Evolutionary conservation across 225 moss, liverwort and hornwort genomes (phyloP).

Genomic region (Marchantia polymorpha): DNA sequence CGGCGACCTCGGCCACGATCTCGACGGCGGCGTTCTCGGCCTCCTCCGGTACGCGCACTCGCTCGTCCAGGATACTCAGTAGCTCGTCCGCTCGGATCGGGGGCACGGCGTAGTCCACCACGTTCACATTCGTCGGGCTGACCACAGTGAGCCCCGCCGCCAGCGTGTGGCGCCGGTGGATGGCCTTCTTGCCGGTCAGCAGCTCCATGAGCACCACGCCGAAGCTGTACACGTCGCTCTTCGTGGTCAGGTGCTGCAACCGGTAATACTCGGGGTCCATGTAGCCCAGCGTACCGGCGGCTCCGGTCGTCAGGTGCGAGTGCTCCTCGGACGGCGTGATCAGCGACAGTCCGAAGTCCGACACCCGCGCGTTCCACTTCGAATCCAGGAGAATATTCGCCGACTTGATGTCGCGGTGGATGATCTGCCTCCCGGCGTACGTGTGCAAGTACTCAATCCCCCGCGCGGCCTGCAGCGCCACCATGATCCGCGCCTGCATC

Average conservation of each 20-base stretch:
- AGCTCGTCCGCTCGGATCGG: slow-evolving; percentile 16
- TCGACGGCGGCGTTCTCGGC: slow-evolving; percentile 3
- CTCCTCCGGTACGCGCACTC: background rate
- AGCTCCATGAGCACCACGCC: slow-evolving; percentile 27
- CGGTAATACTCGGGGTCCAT: slow-evolving; percentile 27
- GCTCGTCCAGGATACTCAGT: background rate
- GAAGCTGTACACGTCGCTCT: slow-evolving; percentile 30
- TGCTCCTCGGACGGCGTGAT: slow-evolving; percentile 14
- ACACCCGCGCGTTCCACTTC: slow-evolving; percentile 34
- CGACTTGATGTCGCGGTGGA: slow-evolving; percentile 47
- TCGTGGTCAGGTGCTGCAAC: slow-evolving; percentile 13
- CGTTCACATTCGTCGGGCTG: background rate
- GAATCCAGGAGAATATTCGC: slow-evolving; percentile 45
- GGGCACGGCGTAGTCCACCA: slow-evolving; percentile 14
- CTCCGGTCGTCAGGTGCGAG: slow-evolving; percentile 37
- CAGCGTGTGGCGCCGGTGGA: background rate
- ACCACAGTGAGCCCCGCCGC: background rate
- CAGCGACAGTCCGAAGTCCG: slow-evolving; percentile 43
- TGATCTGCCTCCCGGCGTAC: slow-evolving; percentile 31
- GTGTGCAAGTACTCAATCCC: slow-evolving; percentile 41
- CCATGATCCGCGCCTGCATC: slow-evolving; percentile 13
- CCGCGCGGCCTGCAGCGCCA: slow-evolving; percentile 40
- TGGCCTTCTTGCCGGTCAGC: slow-evolving; percentile 3
- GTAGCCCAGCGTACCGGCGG: slow-evolving; percentile 8
- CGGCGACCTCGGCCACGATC: slow-evolving; percentile 12